Evolutionary conservation across 371 early-diverging fungal genomes (phyloP).

Genomic region (Rozella allomycis): DNA sequence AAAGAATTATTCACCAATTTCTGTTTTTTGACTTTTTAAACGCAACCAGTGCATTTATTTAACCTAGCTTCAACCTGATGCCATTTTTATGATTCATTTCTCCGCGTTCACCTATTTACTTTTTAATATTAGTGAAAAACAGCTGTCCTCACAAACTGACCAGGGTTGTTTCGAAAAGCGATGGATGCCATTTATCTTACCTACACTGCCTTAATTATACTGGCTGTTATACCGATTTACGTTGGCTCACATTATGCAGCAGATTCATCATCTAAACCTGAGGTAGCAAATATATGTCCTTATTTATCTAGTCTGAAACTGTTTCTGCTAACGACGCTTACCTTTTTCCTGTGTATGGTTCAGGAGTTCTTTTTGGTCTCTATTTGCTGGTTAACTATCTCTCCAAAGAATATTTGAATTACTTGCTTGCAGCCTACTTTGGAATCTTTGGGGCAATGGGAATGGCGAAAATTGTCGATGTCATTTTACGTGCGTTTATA

Average conservation of each 20-base stretch:
- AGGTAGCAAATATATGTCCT: not conserved
- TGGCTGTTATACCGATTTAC: slow-evolving; percentile 75
- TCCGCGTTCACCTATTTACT: too few relatives aligned
- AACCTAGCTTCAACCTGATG: too few relatives aligned
- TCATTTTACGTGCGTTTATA: too few relatives aligned
- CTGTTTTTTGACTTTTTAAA: too few relatives aligned
- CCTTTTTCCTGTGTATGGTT: slow-evolving; percentile 78
- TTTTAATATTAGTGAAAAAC: too few relatives aligned
- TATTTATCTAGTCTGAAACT: slow-evolving; percentile 30
- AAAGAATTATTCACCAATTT: too few relatives aligned
- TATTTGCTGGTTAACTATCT: slow-evolving; percentile 67
- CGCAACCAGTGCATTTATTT: too few relatives aligned
- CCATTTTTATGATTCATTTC: too few relatives aligned
- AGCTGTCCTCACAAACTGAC: too few relatives aligned
- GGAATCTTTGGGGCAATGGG: slow-evolving; percentile 55
- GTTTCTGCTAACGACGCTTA: slow-evolving; percentile 72
- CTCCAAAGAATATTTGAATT: slow-evolving; percentile 60
- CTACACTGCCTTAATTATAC: slow-evolving; percentile 61
- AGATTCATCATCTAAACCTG: slow-evolving; percentile 9
- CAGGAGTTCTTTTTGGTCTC: slow-evolving; percentile 51
- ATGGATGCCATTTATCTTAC: slow-evolving; percentile 30
- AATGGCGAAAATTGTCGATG: slow-evolving; percentile 37
- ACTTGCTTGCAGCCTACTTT: slow-evolving; percentile 68
- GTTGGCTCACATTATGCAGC: slow-evolving; percentile 39
- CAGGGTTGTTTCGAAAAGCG: not conserved